Evolutionary conservation across 768 basidiomycete genomes (phyloP).

Genomic region (Amanita exitialis): DNA sequence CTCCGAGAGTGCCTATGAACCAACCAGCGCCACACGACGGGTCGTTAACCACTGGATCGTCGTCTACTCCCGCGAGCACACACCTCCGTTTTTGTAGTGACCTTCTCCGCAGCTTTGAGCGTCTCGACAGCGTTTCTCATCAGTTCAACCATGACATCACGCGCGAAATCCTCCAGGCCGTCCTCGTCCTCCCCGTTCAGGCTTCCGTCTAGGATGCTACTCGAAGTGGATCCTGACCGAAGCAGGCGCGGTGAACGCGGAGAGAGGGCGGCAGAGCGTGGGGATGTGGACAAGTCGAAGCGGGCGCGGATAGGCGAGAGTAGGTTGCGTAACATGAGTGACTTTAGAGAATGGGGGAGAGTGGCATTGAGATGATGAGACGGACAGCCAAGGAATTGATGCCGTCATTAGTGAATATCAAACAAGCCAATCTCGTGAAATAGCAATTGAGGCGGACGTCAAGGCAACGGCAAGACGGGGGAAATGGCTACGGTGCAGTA

Average conservation of each 20-base stretch:
- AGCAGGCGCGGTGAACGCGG: conserved; percentile 12
- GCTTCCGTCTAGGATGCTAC: conserved; percentile 5
- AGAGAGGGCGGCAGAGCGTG: not conserved
- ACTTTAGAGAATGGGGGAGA: no score
- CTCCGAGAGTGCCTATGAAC: conserved; percentile 48
- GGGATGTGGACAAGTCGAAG: conserved; percentile 26
- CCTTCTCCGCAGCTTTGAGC: conserved; percentile 37
- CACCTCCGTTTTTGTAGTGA: conserved; percentile 27
- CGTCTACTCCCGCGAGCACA: conserved; percentile 15
- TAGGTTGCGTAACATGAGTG: conserved; percentile 44
- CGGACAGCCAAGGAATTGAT: no score
- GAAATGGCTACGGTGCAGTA: no score
- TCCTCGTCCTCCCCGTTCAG: conserved; percentile 25
- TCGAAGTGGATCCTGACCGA: not conserved
- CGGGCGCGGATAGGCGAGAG: conserved; percentile 48
- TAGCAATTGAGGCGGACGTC: no score
- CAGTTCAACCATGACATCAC: conserved; percentile 61
- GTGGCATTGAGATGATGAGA: no score
- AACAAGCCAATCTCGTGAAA: no score
- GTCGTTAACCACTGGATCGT: not conserved
- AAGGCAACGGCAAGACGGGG: no score
- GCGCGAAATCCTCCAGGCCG: conserved; percentile 56
- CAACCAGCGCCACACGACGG: not conserved
- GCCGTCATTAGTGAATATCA: no score
- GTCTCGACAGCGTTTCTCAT: conserved; percentile 65